Percentiles rank a stretch among this genome's conserved stretches.
Evolutionary conservation across 345 rosid genomes (phyloP).

Genomic region (Acer yangbiense): DNA sequence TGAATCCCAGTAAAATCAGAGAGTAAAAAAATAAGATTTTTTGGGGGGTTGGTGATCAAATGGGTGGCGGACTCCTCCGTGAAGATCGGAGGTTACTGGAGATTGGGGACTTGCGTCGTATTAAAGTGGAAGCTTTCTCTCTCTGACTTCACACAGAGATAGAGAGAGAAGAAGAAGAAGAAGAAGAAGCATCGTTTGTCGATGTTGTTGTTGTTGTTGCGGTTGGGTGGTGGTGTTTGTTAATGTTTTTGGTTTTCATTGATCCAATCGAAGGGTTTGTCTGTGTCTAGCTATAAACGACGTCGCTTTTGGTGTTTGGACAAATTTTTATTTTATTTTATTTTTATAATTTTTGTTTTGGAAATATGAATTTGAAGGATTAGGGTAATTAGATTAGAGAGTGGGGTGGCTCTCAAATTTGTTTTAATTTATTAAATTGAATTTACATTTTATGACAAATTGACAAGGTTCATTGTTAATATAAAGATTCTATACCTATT

Average conservation of each 20-base stretch:
- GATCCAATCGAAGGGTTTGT: constrained; percentile 19
- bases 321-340: background rate
- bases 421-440: no score
- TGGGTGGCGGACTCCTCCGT: background rate
- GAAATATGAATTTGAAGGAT: background rate
- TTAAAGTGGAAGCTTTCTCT: constrained; percentile 20
- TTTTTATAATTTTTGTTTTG: background rate
- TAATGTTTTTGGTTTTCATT: background rate
- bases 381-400: background rate
- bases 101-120: constrained; percentile 9
- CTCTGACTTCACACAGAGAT: constrained; percentile 17
- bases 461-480: no score
- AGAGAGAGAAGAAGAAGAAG: background rate
- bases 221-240: constrained; percentile 1
- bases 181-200: background rate
- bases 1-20: background rate
- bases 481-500: no score
- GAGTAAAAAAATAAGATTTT: background rate
- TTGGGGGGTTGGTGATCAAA: background rate
- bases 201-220: background rate
- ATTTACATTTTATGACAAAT: no score
- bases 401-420: background rate
- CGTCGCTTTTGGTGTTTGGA: background rate
- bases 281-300: background rate
- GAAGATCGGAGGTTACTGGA: background rate